These are phyloP conservation scores for Fonsecaea multimorphosa DNA, from an alignment of 2,329 filamentous ascomycete genomes.

Conservation along the genomic window DNA sequence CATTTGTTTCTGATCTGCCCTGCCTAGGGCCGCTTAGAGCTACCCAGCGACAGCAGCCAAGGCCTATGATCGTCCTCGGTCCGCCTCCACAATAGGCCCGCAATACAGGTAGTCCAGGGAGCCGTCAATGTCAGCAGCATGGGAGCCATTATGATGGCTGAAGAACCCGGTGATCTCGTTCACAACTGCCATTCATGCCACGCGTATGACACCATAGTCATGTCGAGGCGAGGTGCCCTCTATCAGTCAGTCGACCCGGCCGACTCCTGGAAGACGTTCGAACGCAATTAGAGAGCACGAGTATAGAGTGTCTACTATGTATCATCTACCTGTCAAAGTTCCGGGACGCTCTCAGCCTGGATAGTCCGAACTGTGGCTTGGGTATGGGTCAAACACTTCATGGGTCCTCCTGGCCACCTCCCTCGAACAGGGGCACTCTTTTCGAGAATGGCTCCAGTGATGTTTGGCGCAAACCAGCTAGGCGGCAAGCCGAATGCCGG, in stretches of 20 bases:
- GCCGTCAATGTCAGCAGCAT: constrained; percentile 14
- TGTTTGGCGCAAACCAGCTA: constrained; percentile 8
- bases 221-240: neutral
- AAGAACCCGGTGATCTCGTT: neutral
- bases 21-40: constrained; percentile 25
- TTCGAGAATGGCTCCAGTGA: constrained; percentile 24
- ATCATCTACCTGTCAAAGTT: constrained; percentile 2
- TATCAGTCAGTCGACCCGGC: neutral
- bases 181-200: neutral
- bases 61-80: constrained; percentile 34
- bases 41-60: constrained; percentile 20
- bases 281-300: neutral
- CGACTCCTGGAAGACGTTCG: neutral
- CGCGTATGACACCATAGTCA: neutral
- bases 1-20: constrained; percentile 18
- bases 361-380: constrained; percentile 12
- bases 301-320: neutral
- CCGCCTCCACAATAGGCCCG: constrained; percentile 31
- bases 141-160: constrained; percentile 8
- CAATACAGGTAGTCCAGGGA: constrained; percentile 16
- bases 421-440: constrained; percentile 30
- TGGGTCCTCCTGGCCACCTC: constrained; percentile 11
- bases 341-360: constrained; percentile 10
- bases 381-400: constrained; percentile 18
- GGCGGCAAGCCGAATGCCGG: constrained; percentile 25